These are phyloP conservation scores for Plasmodium coatneyi DNA, from an alignment of 169 alveolate genomes.

Conservation along the genomic window DNA sequence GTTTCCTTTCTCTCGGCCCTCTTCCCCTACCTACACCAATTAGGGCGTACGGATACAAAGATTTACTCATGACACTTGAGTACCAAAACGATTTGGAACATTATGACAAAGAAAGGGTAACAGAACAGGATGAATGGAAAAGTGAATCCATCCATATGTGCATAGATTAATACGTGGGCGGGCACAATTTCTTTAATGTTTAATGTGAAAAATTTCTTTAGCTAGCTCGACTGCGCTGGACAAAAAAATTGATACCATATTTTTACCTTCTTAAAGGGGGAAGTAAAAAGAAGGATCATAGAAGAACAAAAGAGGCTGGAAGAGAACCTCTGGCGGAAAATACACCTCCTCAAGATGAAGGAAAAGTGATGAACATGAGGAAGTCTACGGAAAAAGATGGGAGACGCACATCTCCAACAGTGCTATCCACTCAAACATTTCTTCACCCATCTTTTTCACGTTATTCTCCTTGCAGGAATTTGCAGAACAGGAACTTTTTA, in stretches of 20 bases:
- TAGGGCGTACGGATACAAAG: constrained; percentile 71
- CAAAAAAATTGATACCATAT: not conserved
- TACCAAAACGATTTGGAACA: constrained; percentile 58
- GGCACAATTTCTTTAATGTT: not conserved
- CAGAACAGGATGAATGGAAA: not conserved
- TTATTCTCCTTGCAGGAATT: constrained; percentile 14
- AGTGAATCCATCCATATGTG: not conserved
- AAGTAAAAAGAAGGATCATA: constrained; percentile 48
- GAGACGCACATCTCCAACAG: not conserved
- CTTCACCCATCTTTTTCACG: not conserved
- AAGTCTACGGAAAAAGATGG: not conserved
- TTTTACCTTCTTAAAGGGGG: constrained; percentile 35
- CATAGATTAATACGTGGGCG: not conserved
- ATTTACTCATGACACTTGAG: constrained; percentile 34
- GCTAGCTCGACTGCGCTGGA: not conserved
- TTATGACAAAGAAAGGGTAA: constrained; percentile 44
- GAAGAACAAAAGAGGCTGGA: constrained; percentile 62
- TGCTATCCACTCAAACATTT: not conserved
- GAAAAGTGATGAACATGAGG: constrained; percentile 20
- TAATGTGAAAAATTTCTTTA: not conserved
- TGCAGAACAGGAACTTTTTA: constrained; percentile 7
- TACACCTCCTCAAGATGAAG: constrained; percentile 50
- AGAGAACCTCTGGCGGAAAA: constrained; percentile 43
- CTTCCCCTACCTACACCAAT: not conserved
- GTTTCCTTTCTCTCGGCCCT: not conserved